Base-by-base conservation (phyloP, 192 early-diverging fungal species). In the Coemansia umbellata region DNA sequence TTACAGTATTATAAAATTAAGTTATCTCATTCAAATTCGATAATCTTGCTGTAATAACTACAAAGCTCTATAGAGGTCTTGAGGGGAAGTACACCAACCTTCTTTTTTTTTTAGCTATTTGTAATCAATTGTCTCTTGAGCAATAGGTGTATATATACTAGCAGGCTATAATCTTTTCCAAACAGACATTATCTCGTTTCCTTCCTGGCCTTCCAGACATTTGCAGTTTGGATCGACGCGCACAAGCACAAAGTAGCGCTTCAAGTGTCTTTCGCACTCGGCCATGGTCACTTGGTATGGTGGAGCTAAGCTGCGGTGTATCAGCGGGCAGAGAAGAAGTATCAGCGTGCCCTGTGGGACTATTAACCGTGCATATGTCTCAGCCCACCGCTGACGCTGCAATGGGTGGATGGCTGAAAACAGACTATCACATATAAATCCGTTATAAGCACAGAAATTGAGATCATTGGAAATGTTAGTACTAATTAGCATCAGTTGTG, bases 161-260 rank as follows among this genome's bases (percentile, higher is more conserved):
- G 4, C 21, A 21, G 14, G 7, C 37, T 47, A 74, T 11, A 66
- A 40, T 15, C 63, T 41, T 37, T 63, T 74, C 70, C 70, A 74
- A 1, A 74, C 64, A 3, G 63, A 66, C 51, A 74, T 49, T 10
- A 74, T 49, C 27, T 74, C 70, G 60, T 74, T 66, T 39, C 70
- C 70, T 28, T 66, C 63, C 21, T 74, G 58, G 19, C 70, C 70
- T 32, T 74, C 70, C 23, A 58, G 22, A 30, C 70, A 74, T 23
- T 45, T 42, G 47, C 70, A 74, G 44, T 74, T 74, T 6, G 70
- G 51, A 18, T 74, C 70, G 27, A 66, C 63, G 14, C 63, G 70
- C 18, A 74, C 63, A 4, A 74, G 59, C 28, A 74, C 55, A 74
- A 74, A 74, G 60, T 66, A 66, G 23, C 53, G 53, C 49, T 74